Conservation (phyloP, 1,284 basidiomycete genomes). For the Boletus albobrunnescens region DNA sequence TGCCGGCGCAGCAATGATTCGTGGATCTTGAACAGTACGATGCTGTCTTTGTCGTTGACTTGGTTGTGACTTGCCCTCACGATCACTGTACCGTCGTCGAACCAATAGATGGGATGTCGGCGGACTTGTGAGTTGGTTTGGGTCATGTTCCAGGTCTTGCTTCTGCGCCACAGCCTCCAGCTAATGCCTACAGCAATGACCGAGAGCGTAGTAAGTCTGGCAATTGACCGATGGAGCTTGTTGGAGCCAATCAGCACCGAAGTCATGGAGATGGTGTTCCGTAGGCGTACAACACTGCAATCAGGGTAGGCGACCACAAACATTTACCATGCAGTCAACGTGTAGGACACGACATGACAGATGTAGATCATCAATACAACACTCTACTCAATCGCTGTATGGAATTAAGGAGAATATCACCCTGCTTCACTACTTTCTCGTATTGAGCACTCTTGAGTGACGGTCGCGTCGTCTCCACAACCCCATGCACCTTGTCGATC, state of each 20-base stretch:
- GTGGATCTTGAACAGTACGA: conserved; percentile 53
- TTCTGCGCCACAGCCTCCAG: conserved; percentile 8
- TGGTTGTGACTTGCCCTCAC: conserved; percentile 34
- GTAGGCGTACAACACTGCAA: no score
- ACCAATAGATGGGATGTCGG: conserved; percentile 52
- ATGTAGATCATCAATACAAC: conserved; percentile 64
- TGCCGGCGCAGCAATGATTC: conserved; percentile 47
- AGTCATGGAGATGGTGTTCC: background rate
- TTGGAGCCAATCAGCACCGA: background rate
- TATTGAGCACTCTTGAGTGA: conserved; percentile 86
- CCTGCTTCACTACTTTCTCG: conserved; percentile 84
- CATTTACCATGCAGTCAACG: no score
- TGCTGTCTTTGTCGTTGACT: conserved; percentile 15
- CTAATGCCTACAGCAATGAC: conserved; percentile 3
- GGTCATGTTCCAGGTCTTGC: background rate
- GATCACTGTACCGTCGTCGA: conserved; percentile 57
- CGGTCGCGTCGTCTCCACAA: conserved; percentile 93
- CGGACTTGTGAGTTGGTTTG: background rate
- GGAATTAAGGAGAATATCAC: conserved; percentile 82
- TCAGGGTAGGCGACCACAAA: no score
- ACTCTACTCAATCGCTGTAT: conserved; percentile 75
- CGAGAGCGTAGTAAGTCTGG: conserved; percentile 6
- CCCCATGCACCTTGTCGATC: conserved; percentile 91
- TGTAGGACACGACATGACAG: no score
- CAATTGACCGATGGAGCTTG: conserved; percentile 6